phyloP scores from a whole-genome alignment of 768 basidiomycete species.

The Mycena crocata region DNA sequence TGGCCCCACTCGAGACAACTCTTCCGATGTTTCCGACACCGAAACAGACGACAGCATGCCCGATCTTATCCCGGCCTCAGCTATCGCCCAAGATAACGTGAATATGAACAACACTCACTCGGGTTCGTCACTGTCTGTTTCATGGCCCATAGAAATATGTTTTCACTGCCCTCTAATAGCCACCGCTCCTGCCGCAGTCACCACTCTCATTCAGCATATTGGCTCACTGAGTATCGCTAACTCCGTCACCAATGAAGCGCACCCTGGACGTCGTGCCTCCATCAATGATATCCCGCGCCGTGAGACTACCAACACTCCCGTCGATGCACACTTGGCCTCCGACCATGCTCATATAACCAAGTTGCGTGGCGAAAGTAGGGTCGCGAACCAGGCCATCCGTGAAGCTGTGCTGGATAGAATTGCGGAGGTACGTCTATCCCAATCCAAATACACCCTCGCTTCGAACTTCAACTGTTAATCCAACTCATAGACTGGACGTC shows the following conservation, averaged over 20 bases:
- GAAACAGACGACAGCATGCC: too few relatives aligned
- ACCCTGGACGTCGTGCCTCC: background rate
- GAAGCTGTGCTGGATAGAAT: background rate
- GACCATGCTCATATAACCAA: background rate
- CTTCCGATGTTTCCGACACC: background rate
- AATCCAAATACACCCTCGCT: too few relatives aligned
- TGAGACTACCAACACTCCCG: background rate
- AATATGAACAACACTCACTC: background rate
- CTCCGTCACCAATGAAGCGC: background rate
- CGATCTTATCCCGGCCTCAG: too few relatives aligned
- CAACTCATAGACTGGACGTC: background rate
- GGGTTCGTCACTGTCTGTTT: background rate
- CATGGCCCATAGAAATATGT: too few relatives aligned
- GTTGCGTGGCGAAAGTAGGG: background rate
- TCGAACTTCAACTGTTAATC: too few relatives aligned
- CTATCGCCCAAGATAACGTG: too few relatives aligned
- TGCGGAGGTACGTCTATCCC: background rate
- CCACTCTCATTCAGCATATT: too few relatives aligned
- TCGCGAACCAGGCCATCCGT: background rate
- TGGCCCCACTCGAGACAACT: background rate
- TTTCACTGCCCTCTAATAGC: too few relatives aligned
- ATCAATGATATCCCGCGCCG: background rate
- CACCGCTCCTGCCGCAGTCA: too few relatives aligned
- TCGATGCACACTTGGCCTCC: too few relatives aligned
- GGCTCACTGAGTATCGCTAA: background rate